Conservation (phyloP, 768 basidiomycete species). For the Kwoniella shandongensis region DNA sequence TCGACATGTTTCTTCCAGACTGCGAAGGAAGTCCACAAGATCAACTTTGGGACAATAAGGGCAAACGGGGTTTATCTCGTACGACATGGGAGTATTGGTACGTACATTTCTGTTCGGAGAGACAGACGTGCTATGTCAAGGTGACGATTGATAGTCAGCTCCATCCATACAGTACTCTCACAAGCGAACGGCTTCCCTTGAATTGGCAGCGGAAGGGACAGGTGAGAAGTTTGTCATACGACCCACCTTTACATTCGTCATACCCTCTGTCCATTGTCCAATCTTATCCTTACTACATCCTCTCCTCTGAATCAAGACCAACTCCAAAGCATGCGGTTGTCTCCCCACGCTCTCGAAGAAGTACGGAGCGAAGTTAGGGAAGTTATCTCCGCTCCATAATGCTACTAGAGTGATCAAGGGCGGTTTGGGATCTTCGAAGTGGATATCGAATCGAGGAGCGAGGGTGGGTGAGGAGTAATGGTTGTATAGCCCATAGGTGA, state of each 20-base stretch:
- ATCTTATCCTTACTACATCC: constrained; percentile 10
- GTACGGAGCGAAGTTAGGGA: constrained; percentile 5
- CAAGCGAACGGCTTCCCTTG: no score
- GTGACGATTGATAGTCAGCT: no score
- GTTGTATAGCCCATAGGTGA: no score
- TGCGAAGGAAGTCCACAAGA: neutral
- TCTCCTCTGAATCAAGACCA: constrained; percentile 25
- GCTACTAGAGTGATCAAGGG: constrained; percentile 8
- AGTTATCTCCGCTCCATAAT: neutral
- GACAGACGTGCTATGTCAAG: constrained; percentile 15
- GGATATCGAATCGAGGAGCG: no score
- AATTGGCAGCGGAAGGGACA: no score
- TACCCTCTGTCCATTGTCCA: constrained; percentile 8
- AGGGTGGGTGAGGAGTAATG: no score
- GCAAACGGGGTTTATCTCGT: no score
- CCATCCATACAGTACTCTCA: no score
- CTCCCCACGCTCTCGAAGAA: constrained; percentile 28
- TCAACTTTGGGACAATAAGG: no score
- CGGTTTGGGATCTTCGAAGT: neutral
- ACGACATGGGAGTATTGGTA: no score
- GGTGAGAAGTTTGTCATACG: no score
- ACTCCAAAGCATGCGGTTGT: constrained; percentile 23
- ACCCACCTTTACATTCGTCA: constrained; percentile 26
- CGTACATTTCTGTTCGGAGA: constrained; percentile 22
- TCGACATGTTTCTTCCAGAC: constrained; percentile 26